Evolutionary conservation across 176 grass and related monocot species (phyloP), one percentile per base, ranked within the genome.

Genomic region (Oryza rufipogon): DNA sequence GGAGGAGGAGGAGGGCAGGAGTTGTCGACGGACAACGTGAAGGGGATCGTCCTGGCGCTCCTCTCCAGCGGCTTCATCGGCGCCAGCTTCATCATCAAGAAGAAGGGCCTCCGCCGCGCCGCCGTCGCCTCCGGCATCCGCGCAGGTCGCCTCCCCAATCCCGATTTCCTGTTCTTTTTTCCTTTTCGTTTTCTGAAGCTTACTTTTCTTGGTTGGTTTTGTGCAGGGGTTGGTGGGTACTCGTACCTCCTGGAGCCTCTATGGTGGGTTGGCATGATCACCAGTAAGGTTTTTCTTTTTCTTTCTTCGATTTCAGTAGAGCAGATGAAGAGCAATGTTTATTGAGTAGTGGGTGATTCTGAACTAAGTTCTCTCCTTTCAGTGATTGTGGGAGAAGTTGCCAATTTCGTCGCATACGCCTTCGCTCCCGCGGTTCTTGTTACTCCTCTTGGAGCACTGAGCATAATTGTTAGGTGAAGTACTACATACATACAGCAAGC

Each of bases 261-360:
- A n/a, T 99, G 96, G 96, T 99, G 96, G 96, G 54, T 90, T 48
- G 96, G 96, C 68, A 96, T 99, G 96, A 89, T 96, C 87, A 99
- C 88, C 26, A 99, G 96, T 99, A 84, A 96, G 87, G 34, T 83
- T 58, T 17, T 17, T 56, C 81, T 49, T 17, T 69, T 76, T 82
- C 52, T 44, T 44, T 44, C 22, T 54, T 38, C 19, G 47, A 65
- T 71, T 77, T 6, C 41, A 15, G 7, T 16, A 38, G 1, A 81
- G 33, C 48, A 58, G 28, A 41, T 33, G 9, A 39, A 52, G 61
- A 13, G 13, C 66, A 26, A 46, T 76, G 6, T 38, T 54, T 72
- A 32, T 42, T 32, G 2, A 28, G 23, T 20, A 52, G 23, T 45
- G 12, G 11, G 16, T 34, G 17, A 85, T 70, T 25, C 47, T 58